Conservation (phyloP, 2,329 filamentous ascomycete species). For the Lecanicillium sp. region DNA sequence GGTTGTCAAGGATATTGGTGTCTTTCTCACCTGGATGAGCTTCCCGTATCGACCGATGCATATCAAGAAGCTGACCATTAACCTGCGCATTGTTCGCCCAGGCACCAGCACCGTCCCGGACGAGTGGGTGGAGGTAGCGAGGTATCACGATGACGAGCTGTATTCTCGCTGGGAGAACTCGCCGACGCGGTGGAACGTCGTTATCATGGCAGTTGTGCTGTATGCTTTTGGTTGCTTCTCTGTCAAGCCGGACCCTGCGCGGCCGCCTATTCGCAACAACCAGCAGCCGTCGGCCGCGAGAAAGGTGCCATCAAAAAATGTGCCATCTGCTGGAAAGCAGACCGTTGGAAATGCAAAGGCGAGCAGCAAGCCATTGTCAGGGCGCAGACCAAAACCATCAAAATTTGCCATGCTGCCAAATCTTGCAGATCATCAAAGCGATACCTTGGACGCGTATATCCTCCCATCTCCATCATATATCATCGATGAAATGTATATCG, state of each 20-base stretch:
- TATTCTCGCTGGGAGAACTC: neutral
- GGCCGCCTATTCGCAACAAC: too few relatives aligned
- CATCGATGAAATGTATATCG: neutral
- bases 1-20: slow-evolving; percentile 4
- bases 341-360: too few relatives aligned
- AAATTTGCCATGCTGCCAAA: too few relatives aligned
- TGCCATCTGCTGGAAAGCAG: too few relatives aligned
- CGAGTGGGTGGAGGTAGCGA: slow-evolving; percentile 1
- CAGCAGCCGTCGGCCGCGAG: too few relatives aligned
- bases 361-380: too few relatives aligned
- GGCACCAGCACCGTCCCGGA: neutral
- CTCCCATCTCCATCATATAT: neutral
- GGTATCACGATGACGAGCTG: neutral
- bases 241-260: neutral
- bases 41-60: slow-evolving; percentile 2
- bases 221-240: neutral
- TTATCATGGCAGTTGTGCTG: neutral
- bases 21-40: slow-evolving; percentile 2
- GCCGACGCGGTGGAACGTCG: neutral
- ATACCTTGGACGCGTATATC: neutral
- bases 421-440: neutral
- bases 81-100: slow-evolving; percentile 3
- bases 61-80: slow-evolving; percentile 1
- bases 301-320: too few relatives aligned
- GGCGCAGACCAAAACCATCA: too few relatives aligned